phyloP scores from a whole-genome alignment of 1,284 basidiomycete genomes.

The Heterobasidion occidentale region DNA sequence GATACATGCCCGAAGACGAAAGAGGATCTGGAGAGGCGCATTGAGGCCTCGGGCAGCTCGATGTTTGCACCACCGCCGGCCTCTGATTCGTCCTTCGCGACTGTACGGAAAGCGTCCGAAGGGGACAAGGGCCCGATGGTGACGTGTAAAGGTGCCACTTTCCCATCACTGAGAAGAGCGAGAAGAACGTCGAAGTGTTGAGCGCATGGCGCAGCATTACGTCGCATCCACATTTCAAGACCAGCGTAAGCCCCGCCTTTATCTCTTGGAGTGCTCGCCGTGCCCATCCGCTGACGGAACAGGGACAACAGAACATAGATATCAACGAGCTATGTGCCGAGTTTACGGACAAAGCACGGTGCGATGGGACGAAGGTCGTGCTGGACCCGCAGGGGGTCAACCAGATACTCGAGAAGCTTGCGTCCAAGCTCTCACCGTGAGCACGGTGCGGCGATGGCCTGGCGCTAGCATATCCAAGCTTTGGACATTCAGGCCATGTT shows the following conservation, averaged over 20 bases:
- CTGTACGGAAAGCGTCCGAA: constrained; percentile 19
- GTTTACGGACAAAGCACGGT: constrained; percentile 71
- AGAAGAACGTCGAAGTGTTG: constrained; percentile 67
- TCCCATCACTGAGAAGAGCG: constrained; percentile 60
- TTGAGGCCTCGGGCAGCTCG: constrained; percentile 42
- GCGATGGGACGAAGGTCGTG: constrained; percentile 74
- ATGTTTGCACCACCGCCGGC: constrained; percentile 28
- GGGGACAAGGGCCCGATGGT: constrained; percentile 34
- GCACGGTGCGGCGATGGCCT: neutral
- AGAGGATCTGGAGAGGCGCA: constrained; percentile 40
- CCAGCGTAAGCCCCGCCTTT: constrained; percentile 24
- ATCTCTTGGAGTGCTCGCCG: neutral
- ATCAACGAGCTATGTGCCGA: constrained; percentile 70
- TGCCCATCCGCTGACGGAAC: neutral
- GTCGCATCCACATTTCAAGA: constrained; percentile 65
- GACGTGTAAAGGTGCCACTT: constrained; percentile 50
- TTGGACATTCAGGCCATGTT: neutral
- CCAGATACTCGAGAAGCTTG: constrained; percentile 53
- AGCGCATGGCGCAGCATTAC: constrained; percentile 71
- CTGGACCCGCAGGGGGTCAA: constrained; percentile 62
- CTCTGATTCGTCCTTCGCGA: constrained; percentile 3
- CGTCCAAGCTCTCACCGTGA: constrained; percentile 12
- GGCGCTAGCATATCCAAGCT: neutral
- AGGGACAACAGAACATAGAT: constrained; percentile 53
- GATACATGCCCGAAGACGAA: constrained; percentile 49